Conservation (phyloP, 2,329 filamentous ascomycete genomes). For the Penicillium glabrum region DNA sequence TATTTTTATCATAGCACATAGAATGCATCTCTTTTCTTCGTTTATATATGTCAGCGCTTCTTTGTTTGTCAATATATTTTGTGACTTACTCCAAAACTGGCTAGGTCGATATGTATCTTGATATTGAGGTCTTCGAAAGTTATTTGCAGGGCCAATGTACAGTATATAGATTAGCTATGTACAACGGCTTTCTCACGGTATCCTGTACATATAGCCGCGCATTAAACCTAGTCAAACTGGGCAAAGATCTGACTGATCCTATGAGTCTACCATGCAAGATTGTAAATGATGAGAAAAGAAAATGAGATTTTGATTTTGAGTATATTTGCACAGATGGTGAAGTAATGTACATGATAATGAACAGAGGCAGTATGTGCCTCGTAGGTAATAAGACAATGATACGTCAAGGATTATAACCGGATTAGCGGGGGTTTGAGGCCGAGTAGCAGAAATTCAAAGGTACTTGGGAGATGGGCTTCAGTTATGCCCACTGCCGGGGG, state of each 20-base stretch:
- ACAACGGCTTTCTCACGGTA: neutral
- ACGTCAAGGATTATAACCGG: neutral
- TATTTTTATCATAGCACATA: constrained; percentile 3
- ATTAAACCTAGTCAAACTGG: neutral
- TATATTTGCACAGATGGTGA: constrained; percentile 1
- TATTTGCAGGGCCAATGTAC: neutral
- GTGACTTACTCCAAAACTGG: neutral
- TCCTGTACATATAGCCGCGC: neutral
- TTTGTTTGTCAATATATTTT: neutral
- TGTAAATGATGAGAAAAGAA: neutral
- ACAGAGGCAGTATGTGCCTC: neutral
- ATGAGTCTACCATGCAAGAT: neutral
- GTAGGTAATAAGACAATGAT: neutral
- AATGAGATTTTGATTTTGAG: neutral
- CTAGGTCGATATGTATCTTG: neutral
- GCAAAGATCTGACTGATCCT: neutral
- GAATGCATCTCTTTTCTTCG: constrained; percentile 4
- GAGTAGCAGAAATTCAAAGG: neutral
- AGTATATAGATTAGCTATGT: neutral
- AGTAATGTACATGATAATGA: constrained; percentile 5
- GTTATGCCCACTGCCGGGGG: constrained; percentile 61
- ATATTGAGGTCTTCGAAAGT: neutral
- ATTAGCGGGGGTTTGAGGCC: neutral
- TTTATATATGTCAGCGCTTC: neutral
- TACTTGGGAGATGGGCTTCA: neutral